Base-by-base conservation (phyloP, 805 yeast genomes). In the Saccharomycopsis sp. region DNA sequence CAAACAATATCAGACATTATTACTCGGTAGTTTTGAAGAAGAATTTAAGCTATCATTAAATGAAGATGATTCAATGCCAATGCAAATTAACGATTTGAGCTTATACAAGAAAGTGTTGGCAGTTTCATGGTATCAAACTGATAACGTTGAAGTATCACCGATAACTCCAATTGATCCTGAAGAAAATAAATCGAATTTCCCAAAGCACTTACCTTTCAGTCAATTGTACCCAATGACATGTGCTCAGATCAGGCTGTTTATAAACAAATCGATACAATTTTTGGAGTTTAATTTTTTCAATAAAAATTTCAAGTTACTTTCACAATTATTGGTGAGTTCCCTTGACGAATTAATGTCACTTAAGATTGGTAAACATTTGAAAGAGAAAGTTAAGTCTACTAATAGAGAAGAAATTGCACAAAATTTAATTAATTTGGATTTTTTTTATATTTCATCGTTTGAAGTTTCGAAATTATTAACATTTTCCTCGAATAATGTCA, bases 331-430 rank as follows among this genome's bases (percentile, higher is more conserved):
- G 40, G 72, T 75, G 11, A 68, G 67, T 7, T 68, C 81, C 1
- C 70, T 88, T 43, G 97, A 93, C 56, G 59, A 65, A 19, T 74
- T 87, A n/a, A 68, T 89, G 50, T 72, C 75, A 16, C 72, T 75
- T 36, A 75, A 85, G 1, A 83, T 90, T 1, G 74, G 86, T 53
- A 68, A 68, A 33, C 76, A 80, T 48, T 75, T 85, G 39, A 71
- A 75, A 45, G 70, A 72, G 11, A 77, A 79, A 49, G 71, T 83
- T 40, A 73, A 77, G 53, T 72, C 88, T 2, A 75, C 81, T 9
- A 84, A 88, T 51, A 85, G 95, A 57, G 97, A 90, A 61, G 89
- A 87, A 53, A 74, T 87, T 22, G 82, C 96, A 0, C 97, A 93
- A 65, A 85, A 86, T 53, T 70, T 85, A 53, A 82, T 93, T 47